Base-by-base conservation (phyloP, 768 basidiomycete genomes). In the Coprinellus micaceus region DNA sequence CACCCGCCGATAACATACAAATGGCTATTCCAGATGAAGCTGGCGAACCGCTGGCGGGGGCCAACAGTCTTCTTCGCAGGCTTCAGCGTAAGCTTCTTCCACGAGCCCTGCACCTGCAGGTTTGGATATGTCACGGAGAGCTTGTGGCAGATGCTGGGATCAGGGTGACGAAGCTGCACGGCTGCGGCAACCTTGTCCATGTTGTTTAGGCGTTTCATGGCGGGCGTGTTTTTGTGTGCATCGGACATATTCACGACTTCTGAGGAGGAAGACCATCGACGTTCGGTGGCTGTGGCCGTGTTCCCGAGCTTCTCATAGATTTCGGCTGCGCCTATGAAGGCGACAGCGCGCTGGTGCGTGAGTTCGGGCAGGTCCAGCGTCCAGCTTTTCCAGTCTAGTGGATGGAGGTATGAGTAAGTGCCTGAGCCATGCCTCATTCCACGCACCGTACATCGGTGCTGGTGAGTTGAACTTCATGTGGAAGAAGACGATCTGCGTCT, bases 101-200 rank as follows among this genome's bases (percentile, higher is more conserved):
- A 75, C 0, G 71, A 73, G 1, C 75, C 75, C 3, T 63, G 65
- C 5, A 73, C 58, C 51, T 78, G 75, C 10, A 71, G 46, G 17
- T 59, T 56, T 0, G 61, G 52, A 21, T 58, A 36, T 19, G 52
- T 65, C 11, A 65, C 51, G 12, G 54, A 50, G 2, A 61, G 46
- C 39, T 57, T 61, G 41, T 60, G 57, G 1, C 60, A 58, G 3
- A 63, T 30, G 2, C 29, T 30, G 2, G 71, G 67, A 50, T 71
- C 67, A 1, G 69, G 71, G 60, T 74, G 71, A 11, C 68, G 66
- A 10, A 63, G 54, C 28, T 63, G 46, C 22, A 60, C 28, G 4
- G 64, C 43, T 2, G 59, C 48, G 1, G 28, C 9, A 4, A 46
- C 45, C 2, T 53, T 55, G 0, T 52, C 53, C 19, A 30, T 36